A percentile compares a stretch with the other conserved stretches of the same genome.
Conservation (phyloP, 225 moss, liverwort and hornwort species). For the Straminergon stramineum region DNA sequence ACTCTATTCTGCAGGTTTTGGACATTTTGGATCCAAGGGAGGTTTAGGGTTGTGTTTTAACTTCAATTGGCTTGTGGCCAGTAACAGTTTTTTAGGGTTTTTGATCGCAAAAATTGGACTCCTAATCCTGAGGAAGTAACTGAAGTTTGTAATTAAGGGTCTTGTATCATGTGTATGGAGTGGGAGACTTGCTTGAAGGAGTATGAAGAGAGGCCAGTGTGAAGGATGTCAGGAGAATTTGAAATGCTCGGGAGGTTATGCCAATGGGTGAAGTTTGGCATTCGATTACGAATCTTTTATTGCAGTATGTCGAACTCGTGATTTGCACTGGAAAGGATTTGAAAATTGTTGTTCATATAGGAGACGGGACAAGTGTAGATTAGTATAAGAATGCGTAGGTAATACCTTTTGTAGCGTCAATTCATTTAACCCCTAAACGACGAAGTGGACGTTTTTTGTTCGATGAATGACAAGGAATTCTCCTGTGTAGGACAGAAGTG, state of each 20-base stretch:
- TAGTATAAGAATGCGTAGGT: neutral
- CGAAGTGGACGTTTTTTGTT: too few species aligned
- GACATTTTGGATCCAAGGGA: neutral
- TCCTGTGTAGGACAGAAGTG: too few species aligned
- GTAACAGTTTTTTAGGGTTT: neutral
- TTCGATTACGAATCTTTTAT: neutral
- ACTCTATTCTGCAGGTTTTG: neutral
- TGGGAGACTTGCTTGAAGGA: neutral
- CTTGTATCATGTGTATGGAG: neutral
- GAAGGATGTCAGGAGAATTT: neutral
- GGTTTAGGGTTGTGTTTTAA: neutral
- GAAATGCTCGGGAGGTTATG: neutral
- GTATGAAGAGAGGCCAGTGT: neutral
- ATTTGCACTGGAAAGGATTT: neutral
- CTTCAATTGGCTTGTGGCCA: neutral
- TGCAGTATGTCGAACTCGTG: neutral
- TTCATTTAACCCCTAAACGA: neutral
- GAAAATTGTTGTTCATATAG: neutral
- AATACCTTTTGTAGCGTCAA: neutral
- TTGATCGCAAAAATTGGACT: neutral
- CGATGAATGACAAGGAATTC: too few species aligned
- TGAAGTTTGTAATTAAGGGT: too few species aligned
- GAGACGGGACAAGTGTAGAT: neutral
- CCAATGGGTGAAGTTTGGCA: too few species aligned
- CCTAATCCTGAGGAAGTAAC: neutral